These are phyloP conservation scores for Ceratocystis colombiana DNA, from an alignment of 2,329 filamentous ascomycete genomes.

Conservation along the genomic window DNA sequence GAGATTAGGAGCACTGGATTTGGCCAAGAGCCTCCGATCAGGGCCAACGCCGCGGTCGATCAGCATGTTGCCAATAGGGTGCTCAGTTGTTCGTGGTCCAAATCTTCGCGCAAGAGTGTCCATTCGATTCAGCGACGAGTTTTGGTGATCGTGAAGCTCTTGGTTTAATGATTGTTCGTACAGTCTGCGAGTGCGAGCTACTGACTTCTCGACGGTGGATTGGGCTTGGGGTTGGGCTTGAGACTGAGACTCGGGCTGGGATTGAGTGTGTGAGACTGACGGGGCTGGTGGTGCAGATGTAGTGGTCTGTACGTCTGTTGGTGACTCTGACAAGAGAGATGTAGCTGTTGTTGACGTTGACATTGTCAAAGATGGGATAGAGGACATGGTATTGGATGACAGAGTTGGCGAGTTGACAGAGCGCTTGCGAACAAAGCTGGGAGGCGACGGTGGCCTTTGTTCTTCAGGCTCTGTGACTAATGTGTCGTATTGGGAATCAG, in stretches of 20 bases:
- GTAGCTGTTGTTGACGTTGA: slow-evolving; percentile 32
- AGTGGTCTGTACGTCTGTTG: not conserved
- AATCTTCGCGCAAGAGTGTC: slow-evolving; percentile 62
- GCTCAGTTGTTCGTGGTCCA: slow-evolving; percentile 44
- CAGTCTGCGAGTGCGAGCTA: slow-evolving; percentile 56
- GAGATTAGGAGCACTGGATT: slow-evolving; percentile 60
- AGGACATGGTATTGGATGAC: not conserved
- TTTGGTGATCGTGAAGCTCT: slow-evolving; percentile 70
- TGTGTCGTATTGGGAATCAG: not conserved
- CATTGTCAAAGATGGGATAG: slow-evolving; percentile 32
- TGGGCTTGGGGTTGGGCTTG: not conserved
- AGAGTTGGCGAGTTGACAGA: not conserved
- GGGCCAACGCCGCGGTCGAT: slow-evolving; percentile 37
- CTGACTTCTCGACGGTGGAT: slow-evolving; percentile 33
- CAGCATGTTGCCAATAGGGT: slow-evolving; percentile 38
- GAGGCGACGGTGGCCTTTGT: slow-evolving; percentile 16
- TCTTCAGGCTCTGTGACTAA: slow-evolving; percentile 1
- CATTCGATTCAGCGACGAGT: slow-evolving; percentile 63
- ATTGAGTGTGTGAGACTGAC: not conserved
- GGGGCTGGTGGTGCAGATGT: not conserved
- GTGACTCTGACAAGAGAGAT: slow-evolving; percentile 13
- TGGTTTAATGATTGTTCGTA: slow-evolving; percentile 77
- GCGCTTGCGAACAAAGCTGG: not conserved
- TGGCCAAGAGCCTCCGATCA: slow-evolving; percentile 41
- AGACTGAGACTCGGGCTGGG: not conserved